phyloP scores from a whole-genome alignment of 148 eudicot genomes.

The Camellia sinensis region DNA sequence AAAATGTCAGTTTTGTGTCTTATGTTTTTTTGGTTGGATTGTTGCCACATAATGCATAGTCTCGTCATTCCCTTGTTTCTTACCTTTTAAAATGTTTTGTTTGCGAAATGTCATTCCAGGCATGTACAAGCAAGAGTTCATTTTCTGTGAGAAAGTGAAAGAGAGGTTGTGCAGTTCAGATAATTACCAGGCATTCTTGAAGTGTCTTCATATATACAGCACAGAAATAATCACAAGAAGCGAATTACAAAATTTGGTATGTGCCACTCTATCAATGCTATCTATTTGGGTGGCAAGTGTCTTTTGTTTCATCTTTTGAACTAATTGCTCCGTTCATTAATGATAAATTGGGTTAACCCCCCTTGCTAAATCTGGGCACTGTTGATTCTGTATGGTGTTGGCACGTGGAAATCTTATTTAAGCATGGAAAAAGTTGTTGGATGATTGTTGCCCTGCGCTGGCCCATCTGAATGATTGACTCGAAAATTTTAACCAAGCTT shows the following conservation, averaged over 20 bases:
- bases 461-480: background rate
- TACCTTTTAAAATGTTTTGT: background rate
- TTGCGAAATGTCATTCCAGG: slow-evolving; percentile 43
- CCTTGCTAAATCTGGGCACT: background rate
- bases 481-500: background rate
- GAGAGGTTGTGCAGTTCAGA: slow-evolving; percentile 68
- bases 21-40: background rate
- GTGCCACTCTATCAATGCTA: slow-evolving; percentile 17
- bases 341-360: background rate
- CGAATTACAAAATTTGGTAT: slow-evolving; percentile 85
- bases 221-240: slow-evolving; percentile 85
- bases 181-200: slow-evolving; percentile 95
- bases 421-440: background rate
- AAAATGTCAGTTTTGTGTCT: background rate
- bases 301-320: slow-evolving; percentile 6
- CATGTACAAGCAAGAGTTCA: slow-evolving; percentile 66
- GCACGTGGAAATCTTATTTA: background rate
- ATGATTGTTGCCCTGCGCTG: background rate
- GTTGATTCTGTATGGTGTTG: background rate
- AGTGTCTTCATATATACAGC: slow-evolving; percentile 95
- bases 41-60: slow-evolving; percentile 3
- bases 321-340: background rate
- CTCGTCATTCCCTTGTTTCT: background rate
- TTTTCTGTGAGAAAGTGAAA: slow-evolving; percentile 92
- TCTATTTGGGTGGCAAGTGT: slow-evolving; percentile 5